Evolutionary conservation across 2,329 filamentous ascomycete genomes (phyloP), one percentile per base, ranked within the genome.

Genomic region (Aureobasidium sp.): DNA sequence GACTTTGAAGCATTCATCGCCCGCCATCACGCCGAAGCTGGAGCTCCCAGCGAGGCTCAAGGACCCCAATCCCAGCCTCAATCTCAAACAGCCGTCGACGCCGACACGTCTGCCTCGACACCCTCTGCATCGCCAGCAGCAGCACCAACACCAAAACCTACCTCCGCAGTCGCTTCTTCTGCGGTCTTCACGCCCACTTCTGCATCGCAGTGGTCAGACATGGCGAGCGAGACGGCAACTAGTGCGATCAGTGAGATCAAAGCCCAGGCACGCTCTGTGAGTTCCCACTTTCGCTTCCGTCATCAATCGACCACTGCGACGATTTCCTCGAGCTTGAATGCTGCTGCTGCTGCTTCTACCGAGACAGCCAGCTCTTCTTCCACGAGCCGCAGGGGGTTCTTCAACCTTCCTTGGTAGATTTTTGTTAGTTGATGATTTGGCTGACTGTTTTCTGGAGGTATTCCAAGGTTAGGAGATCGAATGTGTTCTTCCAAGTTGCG

Each of bases 321-420:
- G 35, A 14, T 8, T 7, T 27, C 17, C 14, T 12, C 25, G 24
- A 25, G n/a, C 17, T 39, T 21, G 21, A 7, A 8, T 24, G 21
- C 21, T 21, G 14, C 35, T 21, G 12, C 32, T 35, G n/a, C 32
- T 12, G 22, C 41, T 16, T 34, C 41, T 22, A 27, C 41, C 29
- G n/a, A n/a, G n/a, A n/a, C n/a, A n/a, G 27, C 34, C 10, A 30
- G 34, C 34, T 34, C 48, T 21, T 32, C 35, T 17, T 38, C 45
- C 8, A 30, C 41, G 11, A 41, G 48, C 41, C 35, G 35, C 19
- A 40, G 35, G 27, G 37, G 48, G 14, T 51, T 51, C 25, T 41
- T 51, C 27, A 41, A 41, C 14, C 37, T 51, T 34, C 48, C 37
- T 12, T 51, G 48, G 48, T 51, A 41, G 48, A 39, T 11, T 8